Conservation (phyloP, 805 yeast species). For the Wickerhamiella siamensis region DNA sequence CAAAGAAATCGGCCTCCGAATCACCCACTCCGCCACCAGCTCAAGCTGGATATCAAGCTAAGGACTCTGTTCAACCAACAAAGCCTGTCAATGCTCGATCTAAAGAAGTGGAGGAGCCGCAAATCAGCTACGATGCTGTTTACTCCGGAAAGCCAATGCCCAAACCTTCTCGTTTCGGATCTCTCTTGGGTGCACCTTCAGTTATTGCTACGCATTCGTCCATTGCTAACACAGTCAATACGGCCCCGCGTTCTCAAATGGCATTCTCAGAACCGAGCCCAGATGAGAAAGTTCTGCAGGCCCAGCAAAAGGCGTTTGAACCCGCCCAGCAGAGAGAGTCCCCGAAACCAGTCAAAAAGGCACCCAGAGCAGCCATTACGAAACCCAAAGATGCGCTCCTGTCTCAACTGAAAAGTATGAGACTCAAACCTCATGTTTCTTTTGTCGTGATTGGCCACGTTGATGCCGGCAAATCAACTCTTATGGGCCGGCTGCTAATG, state of each 20-base stretch:
- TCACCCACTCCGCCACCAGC: not conserved
- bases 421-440: slow-evolving; percentile 41
- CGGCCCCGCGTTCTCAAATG: slow-evolving; percentile 19
- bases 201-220: not conserved
- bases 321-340: slow-evolving; percentile 1
- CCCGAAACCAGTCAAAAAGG: not conserved
- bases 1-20: not conserved
- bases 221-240: slow-evolving; percentile 14
- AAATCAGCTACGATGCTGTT: no score
- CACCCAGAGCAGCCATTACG: not conserved
- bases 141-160: no score
- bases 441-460: slow-evolving; percentile 78
- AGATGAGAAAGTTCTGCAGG: slow-evolving; percentile 53
- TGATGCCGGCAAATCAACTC: slow-evolving; percentile 73
- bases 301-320: slow-evolving; percentile 32
- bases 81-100: not conserved
- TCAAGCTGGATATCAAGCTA: not conserved
- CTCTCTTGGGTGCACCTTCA: slow-evolving; percentile 3
- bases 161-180: slow-evolving; percentile 6
- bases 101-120: not conserved
- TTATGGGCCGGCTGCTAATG: slow-evolving; percentile 57
- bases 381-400: slow-evolving; percentile 6
- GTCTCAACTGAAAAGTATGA: slow-evolving; percentile 2
- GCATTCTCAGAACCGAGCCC: slow-evolving; percentile 66
- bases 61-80: slow-evolving; percentile 2